These are phyloP conservation scores for Oenanthe javanica DNA, from an alignment of 140 eudicot species.

Conservation along the genomic window DNA sequence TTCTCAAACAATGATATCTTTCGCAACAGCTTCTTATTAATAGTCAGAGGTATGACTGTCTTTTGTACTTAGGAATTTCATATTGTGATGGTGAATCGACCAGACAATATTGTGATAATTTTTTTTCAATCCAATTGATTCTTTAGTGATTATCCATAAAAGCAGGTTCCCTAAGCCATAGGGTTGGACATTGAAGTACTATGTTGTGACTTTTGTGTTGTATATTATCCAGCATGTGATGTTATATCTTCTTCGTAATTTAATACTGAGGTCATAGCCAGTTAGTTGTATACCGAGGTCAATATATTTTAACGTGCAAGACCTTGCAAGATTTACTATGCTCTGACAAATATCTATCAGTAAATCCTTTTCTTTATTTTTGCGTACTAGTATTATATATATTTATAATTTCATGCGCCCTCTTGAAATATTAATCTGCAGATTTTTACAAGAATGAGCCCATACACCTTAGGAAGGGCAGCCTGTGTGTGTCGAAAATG, in stretches of 20 bases:
- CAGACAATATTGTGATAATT: not conserved
- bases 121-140: not conserved
- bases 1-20: not conserved
- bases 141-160: not conserved
- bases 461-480: slow-evolving; percentile 83
- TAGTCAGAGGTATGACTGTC: not conserved
- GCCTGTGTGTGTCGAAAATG: slow-evolving; percentile 98
- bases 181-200: not conserved
- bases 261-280: not conserved
- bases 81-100: not conserved
- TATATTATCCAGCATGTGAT: not conserved
- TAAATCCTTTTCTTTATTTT: not conserved
- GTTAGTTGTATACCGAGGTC: not conserved
- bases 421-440: slow-evolving; percentile 17
- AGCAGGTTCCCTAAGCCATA: not conserved
- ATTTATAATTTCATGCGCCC: not conserved
- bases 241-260: not conserved
- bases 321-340: not conserved
- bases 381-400: not conserved
- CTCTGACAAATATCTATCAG: not conserved
- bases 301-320: not conserved
- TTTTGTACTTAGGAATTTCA: not conserved
- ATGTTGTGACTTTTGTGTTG: not conserved
- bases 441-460: slow-evolving; percentile 84
- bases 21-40: not conserved